A percentile compares a stretch with the other conserved stretches of the same genome.
Conservation (phyloP, 305 asterid species). For the Salvia sclarea region DNA sequence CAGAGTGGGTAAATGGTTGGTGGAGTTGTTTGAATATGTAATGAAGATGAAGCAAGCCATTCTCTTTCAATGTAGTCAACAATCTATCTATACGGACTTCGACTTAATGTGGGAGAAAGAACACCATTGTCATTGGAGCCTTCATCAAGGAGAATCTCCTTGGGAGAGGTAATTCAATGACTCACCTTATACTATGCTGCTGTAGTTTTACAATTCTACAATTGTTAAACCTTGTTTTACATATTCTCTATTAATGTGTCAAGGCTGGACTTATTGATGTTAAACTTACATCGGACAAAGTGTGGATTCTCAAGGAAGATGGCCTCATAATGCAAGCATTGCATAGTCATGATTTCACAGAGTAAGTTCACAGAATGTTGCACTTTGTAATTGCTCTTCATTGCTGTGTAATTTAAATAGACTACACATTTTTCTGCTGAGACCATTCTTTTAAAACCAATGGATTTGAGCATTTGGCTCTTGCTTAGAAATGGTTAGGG, state of each 20-base stretch:
- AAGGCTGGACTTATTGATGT: slow-evolving; percentile 82
- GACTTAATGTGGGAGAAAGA: slow-evolving; percentile 58
- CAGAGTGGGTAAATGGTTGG: no score
- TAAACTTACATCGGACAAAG: slow-evolving; percentile 59
- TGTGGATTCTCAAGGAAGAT: slow-evolving; percentile 84
- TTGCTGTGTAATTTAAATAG: slow-evolving; percentile 5
- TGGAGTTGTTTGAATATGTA: no score
- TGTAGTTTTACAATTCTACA: slow-evolving; percentile 13
- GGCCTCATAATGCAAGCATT: slow-evolving; percentile 66
- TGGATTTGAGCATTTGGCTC: slow-evolving; percentile 8
- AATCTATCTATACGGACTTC: slow-evolving; percentile 57
- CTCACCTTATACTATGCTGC: slow-evolving; percentile 25
- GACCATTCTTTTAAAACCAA: slow-evolving; percentile 2
- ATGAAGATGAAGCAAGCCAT: no score
- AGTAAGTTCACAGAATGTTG: slow-evolving; percentile 48
- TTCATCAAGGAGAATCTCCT: slow-evolving; percentile 43
- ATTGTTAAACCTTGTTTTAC: slow-evolving; percentile 15
- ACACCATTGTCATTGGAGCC: slow-evolving; percentile 56
- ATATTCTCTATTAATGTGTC: slow-evolving; percentile 35
- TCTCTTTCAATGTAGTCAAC: slow-evolving; percentile 3
- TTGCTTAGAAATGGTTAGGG: slow-evolving; percentile 24
- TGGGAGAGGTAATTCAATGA: slow-evolving; percentile 60
- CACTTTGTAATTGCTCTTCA: slow-evolving; percentile 15
- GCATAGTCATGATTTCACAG: slow-evolving; percentile 39
- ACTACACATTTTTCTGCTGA: slow-evolving; percentile 7